phyloP scores from a whole-genome alignment of 108 stramenopile genomes.

The Nitzschia palea region DNA sequence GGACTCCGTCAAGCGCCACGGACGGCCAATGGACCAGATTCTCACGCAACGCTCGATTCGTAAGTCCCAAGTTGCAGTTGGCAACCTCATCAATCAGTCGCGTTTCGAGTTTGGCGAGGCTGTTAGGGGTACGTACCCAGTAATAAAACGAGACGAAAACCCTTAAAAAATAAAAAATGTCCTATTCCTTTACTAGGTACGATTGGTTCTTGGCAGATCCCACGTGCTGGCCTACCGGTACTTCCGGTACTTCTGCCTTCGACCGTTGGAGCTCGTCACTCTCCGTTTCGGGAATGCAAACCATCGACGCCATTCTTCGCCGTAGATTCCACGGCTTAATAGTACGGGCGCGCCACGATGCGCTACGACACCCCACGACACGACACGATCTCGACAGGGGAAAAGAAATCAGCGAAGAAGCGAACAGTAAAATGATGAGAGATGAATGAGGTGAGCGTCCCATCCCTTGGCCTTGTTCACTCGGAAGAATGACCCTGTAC shows the following conservation, averaged over 20 bases:
- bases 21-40: not conserved
- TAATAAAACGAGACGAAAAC: too few species aligned
- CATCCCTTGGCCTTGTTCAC: slow-evolving; percentile 10
- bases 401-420: slow-evolving; percentile 10
- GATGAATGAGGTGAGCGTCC: slow-evolving; percentile 11
- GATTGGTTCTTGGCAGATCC: too few species aligned
- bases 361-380: not conserved
- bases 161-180: too few species aligned
- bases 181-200: too few species aligned
- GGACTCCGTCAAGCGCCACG: not conserved
- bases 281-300: not conserved
- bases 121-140: too few species aligned
- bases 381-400: not conserved
- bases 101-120: too few species aligned
- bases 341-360: not conserved
- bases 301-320: too few species aligned
- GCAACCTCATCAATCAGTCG: too few species aligned
- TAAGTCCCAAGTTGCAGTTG: too few species aligned
- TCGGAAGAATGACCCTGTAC: slow-evolving; percentile 6
- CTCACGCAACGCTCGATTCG: not conserved
- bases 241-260: not conserved
- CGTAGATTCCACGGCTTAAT: not conserved
- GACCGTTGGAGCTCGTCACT: not conserved
- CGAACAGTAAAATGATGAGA: not conserved
- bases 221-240: not conserved